These are phyloP conservation scores for Capsaspora owczarzaki DNA, from an alignment of 78 protist species.

Conservation along the genomic window DNA sequence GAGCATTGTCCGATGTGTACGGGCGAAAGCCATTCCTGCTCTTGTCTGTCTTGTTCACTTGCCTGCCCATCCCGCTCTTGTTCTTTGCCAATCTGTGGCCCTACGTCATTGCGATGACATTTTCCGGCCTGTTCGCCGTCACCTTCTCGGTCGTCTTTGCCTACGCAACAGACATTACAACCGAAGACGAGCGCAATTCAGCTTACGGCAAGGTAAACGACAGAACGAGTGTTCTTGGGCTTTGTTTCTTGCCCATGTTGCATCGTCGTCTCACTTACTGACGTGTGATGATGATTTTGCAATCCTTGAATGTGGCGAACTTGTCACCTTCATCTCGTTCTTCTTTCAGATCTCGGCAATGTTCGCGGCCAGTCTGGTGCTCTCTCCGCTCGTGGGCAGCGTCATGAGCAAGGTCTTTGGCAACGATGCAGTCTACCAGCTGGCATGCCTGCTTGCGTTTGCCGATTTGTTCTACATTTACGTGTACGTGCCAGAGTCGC, in stretches of 20 bases:
- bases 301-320: background rate
- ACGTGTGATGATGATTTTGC: background rate
- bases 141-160: constrained; percentile 17
- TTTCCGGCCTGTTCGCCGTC: constrained; percentile 12
- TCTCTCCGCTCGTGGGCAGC: background rate
- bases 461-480: background rate
- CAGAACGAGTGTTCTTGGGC: background rate
- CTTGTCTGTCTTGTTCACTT: background rate
- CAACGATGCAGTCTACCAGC: background rate
- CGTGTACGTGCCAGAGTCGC: background rate
- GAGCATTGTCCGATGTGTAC: background rate
- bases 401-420: background rate
- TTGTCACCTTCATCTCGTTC: background rate
- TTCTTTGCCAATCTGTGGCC: background rate
- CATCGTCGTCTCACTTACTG: background rate
- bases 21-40: constrained; percentile 6
- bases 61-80: background rate
- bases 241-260: background rate
- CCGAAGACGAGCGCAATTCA: background rate
- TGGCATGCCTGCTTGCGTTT: background rate
- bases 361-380: background rate
- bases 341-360: background rate
- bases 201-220: constrained; percentile 1
- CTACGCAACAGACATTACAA: background rate
- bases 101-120: background rate